phyloP scores from a whole-genome alignment of 2,329 filamentous ascomycete species.

The Colletotrichum sidae region DNA sequence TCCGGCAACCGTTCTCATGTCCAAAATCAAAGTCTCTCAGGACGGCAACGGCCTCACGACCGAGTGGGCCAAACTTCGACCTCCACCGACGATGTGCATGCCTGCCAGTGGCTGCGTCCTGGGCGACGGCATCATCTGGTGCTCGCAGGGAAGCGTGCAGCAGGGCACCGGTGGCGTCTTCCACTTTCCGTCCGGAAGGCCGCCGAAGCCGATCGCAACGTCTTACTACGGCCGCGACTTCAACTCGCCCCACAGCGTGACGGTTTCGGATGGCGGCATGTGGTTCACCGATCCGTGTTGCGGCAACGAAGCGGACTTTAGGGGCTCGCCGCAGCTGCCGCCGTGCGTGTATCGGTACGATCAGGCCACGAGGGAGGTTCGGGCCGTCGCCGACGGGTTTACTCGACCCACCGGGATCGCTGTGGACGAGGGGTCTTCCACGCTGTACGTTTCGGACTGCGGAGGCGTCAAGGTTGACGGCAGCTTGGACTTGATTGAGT shows the following conservation, averaged over 20 bases:
- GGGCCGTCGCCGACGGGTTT: constrained; percentile 61
- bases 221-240: constrained; percentile 58
- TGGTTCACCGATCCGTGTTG: constrained; percentile 63
- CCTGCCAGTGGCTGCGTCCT: constrained; percentile 52
- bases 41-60: constrained; percentile 45
- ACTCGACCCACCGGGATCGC: constrained; percentile 55
- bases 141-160: constrained; percentile 51
- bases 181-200: constrained; percentile 36
- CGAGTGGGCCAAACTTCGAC: constrained; percentile 55
- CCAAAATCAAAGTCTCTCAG: constrained; percentile 51
- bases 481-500: constrained; percentile 39
- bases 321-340: constrained; percentile 56
- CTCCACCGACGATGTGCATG: constrained; percentile 57
- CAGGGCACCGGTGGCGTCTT: constrained; percentile 31
- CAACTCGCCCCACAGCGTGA: constrained; percentile 59
- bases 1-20: constrained; percentile 58
- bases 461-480: constrained; percentile 37
- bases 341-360: constrained; percentile 61
- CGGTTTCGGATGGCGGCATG: constrained; percentile 52
- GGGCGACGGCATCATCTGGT: constrained; percentile 58
- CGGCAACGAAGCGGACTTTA: constrained; percentile 58
- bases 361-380: constrained; percentile 52
- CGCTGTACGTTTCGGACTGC: constrained; percentile 57
- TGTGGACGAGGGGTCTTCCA: constrained; percentile 51
- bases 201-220: constrained; percentile 51